A percentile compares a stretch with the other conserved stretches of the same genome.
These are phyloP conservation scores for Tarenaya hassleriana DNA, from an alignment of 345 rosid genomes.

Conservation along the genomic window DNA sequence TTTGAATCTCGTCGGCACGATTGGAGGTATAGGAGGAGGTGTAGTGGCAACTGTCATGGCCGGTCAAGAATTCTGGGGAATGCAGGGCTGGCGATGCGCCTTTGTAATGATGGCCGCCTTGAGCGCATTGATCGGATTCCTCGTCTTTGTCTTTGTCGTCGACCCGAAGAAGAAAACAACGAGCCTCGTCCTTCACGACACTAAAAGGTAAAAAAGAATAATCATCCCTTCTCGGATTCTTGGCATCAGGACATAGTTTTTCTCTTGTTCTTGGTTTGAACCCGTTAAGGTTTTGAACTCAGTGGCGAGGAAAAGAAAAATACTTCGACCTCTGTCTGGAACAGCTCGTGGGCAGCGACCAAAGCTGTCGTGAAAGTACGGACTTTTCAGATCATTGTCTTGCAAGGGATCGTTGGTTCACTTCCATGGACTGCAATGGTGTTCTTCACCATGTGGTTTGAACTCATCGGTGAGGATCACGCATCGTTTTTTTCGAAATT, in stretches of 20 bases:
- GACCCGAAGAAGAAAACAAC: constrained; percentile 45
- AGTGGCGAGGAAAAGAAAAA: constrained; percentile 50
- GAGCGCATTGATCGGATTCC: constrained; percentile 67
- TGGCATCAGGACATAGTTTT: background rate
- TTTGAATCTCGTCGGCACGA: constrained; percentile 64
- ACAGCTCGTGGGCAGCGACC: constrained; percentile 59
- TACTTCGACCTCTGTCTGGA: constrained; percentile 49
- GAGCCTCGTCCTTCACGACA: background rate
- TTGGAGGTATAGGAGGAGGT: constrained; percentile 97
- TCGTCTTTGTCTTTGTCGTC: constrained; percentile 63
- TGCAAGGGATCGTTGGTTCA: constrained; percentile 87
- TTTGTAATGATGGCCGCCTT: constrained; percentile 80
- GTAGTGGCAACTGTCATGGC: constrained; percentile 94
- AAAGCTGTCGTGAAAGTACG: constrained; percentile 67
- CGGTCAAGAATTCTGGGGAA: constrained; percentile 60
- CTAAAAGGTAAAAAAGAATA: constrained; percentile 19
- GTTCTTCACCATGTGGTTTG: constrained; percentile 96
- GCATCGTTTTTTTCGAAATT: constrained; percentile 5
- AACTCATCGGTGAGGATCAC: constrained; percentile 58
- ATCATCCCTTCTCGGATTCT: background rate
- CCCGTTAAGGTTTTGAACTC: no score
- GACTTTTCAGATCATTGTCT: constrained; percentile 81
- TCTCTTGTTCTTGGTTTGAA: background rate
- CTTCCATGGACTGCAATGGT: constrained; percentile 98
- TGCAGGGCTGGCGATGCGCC: constrained; percentile 93